phyloP scores from a whole-genome alignment of 768 basidiomycete species.

The Pulveroboletus sp. region DNA sequence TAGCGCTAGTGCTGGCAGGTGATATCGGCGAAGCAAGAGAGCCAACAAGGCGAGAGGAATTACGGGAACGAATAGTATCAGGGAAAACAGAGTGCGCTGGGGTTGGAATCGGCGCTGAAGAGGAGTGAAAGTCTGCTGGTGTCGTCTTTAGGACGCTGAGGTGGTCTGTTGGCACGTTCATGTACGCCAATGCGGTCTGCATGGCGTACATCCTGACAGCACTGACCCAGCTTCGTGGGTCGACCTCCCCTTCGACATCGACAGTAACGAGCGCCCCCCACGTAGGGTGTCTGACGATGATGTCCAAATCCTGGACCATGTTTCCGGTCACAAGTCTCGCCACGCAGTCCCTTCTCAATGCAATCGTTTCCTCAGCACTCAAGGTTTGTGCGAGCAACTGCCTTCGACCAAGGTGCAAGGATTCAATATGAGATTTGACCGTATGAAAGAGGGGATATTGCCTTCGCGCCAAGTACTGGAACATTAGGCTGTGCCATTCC shows the following conservation, averaged over 20 bases:
- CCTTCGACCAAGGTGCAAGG: constrained; percentile 85
- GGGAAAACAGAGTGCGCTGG: constrained; percentile 73
- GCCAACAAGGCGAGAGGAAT: constrained; percentile 34
- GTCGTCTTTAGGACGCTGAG: constrained; percentile 32
- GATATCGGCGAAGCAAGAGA: constrained; percentile 29
- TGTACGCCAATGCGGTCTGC: constrained; percentile 81
- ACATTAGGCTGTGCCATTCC: constrained; percentile 94
- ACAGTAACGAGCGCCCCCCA: constrained; percentile 89
- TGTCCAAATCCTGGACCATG: constrained; percentile 86
- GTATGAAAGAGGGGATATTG: constrained; percentile 88
- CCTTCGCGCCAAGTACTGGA: constrained; percentile 83
- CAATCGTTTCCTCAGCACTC: constrained; percentile 80
- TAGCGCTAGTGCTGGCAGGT: constrained; percentile 12
- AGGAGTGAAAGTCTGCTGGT: constrained; percentile 42
- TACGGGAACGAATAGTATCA: constrained; percentile 37
- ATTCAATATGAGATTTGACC: constrained; percentile 87
- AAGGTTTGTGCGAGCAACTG: constrained; percentile 88
- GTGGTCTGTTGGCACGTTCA: constrained; percentile 47
- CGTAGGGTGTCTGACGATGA: constrained; percentile 93
- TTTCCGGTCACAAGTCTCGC: constrained; percentile 85
- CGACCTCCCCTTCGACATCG: constrained; percentile 83
- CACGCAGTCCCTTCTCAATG: constrained; percentile 84
- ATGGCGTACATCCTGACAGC: constrained; percentile 89
- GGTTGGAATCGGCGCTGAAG: constrained; percentile 49
- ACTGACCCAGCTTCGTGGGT: constrained; percentile 82